These are phyloP conservation scores for Eucalyptus sp. DNA, from an alignment of 345 rosid genomes.

Conservation along the genomic window DNA sequence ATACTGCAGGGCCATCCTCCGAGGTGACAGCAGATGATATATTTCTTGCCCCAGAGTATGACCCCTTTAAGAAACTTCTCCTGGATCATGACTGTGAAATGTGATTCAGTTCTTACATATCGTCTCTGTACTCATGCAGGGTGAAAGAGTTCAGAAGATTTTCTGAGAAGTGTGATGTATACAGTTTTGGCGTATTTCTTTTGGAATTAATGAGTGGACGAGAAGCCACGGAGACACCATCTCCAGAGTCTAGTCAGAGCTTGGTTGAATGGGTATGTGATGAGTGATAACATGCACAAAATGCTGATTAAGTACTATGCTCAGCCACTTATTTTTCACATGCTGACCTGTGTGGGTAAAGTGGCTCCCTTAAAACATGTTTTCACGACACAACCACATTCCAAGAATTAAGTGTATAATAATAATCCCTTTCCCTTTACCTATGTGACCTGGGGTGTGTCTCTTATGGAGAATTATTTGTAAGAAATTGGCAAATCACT, in stretches of 20 bases:
- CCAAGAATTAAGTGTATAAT: neutral
- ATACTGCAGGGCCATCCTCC: constrained; percentile 71
- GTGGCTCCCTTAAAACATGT: neutral
- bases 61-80: neutral
- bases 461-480: neutral
- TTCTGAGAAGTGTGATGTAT: constrained; percentile 86
- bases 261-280: constrained; percentile 74
- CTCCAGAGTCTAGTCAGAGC: constrained; percentile 43
- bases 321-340: neutral
- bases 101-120: neutral
- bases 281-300: neutral
- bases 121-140: constrained; percentile 15
- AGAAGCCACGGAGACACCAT: constrained; percentile 53
- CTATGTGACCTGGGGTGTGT: neutral
- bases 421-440: neutral
- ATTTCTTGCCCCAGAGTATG: constrained; percentile 84
- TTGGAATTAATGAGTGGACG: constrained; percentile 69
- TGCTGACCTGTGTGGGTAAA: neutral
- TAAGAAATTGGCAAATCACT: neutral
- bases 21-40: constrained; percentile 63
- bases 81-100: neutral
- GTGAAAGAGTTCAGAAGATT: constrained; percentile 74
- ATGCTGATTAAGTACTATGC: neutral
- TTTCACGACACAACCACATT: neutral
- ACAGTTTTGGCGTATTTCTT: constrained; percentile 90